These are phyloP conservation scores for Cordyceps farinosa DNA, from an alignment of 2,329 filamentous ascomycete species.

Conservation along the genomic window DNA sequence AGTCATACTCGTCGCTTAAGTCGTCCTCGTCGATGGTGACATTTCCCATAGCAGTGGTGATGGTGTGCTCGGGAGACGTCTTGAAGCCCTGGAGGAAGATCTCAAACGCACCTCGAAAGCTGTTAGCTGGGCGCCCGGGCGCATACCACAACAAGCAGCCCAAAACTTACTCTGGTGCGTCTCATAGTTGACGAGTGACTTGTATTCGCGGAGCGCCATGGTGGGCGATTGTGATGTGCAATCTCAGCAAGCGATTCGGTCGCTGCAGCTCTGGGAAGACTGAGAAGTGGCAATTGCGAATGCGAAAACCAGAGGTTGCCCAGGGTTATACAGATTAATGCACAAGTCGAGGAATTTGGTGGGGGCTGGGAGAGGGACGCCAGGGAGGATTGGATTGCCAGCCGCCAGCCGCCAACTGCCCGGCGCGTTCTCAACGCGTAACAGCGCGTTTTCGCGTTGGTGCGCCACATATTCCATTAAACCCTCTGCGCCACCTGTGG, in stretches of 20 bases:
- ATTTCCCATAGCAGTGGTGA: conserved; percentile 77
- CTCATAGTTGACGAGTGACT: conserved; percentile 78
- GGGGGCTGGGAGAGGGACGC: conserved; percentile 27
- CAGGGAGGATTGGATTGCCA: conserved; percentile 2
- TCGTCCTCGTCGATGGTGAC: conserved; percentile 86
- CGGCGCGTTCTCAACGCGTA: conserved; percentile 28
- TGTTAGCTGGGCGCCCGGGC: conserved; percentile 27
- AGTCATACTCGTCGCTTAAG: conserved; percentile 85
- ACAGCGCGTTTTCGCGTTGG: conserved; percentile 32
- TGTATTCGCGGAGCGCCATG: conserved; percentile 85
- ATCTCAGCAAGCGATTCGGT: conserved; percentile 14
- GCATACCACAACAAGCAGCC: background rate
- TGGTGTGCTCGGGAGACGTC: conserved; percentile 64
- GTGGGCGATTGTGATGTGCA: conserved; percentile 27
- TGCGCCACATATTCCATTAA: conserved; percentile 30
- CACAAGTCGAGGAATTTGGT: conserved; percentile 9
- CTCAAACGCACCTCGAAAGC: conserved; percentile 67
- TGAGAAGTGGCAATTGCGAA: conserved; percentile 1
- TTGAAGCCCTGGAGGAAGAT: conserved; percentile 89
- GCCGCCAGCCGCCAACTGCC: conserved; percentile 25
- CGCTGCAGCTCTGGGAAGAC: conserved; percentile 3
- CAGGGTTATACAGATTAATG: conserved; percentile 12
- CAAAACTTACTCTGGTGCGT: conserved; percentile 69
- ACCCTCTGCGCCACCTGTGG: conserved; percentile 20
- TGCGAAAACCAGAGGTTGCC: conserved; percentile 4